Conservation (phyloP, 192 early-diverging fungal genomes). For the Mortierella alpina region DNA sequence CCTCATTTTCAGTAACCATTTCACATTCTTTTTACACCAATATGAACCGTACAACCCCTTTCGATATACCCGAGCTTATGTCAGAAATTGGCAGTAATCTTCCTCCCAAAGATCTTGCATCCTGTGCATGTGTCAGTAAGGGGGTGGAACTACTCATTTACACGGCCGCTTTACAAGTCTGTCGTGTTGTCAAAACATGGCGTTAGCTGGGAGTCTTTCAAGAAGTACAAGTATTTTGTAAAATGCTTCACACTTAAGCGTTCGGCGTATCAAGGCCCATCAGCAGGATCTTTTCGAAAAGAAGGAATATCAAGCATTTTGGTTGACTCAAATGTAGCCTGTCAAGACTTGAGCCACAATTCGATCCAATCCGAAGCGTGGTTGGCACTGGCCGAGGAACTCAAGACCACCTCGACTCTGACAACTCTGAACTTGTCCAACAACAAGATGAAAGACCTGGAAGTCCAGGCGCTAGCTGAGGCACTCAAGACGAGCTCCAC, state of each 20-base stretch:
- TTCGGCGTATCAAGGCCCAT: not conserved
- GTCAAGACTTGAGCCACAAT: too few relatives aligned
- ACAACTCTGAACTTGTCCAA: not conserved
- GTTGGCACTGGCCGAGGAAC: not conserved
- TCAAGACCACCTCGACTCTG: not conserved
- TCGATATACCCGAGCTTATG: too few relatives aligned
- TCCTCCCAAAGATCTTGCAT: not conserved
- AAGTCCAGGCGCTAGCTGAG: slow-evolving; percentile 6
- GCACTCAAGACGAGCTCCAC: slow-evolving; percentile 9
- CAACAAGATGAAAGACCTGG: slow-evolving; percentile 2
- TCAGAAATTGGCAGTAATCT: slow-evolving; percentile 4
- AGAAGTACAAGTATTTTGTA: not conserved
- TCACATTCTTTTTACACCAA: too few relatives aligned
- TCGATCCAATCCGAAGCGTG: not conserved
- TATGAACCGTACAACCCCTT: too few relatives aligned
- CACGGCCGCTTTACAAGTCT: not conserved
- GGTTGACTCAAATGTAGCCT: not conserved
- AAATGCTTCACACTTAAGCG: not conserved
- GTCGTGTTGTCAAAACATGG: not conserved
- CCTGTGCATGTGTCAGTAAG: slow-evolving; percentile 3
- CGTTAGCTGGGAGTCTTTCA: not conserved
- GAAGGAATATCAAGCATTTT: not conserved
- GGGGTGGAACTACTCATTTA: slow-evolving; percentile 8
- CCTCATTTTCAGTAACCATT: too few relatives aligned
- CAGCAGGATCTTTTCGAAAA: not conserved